phyloP scores from a whole-genome alignment of 192 early-diverging fungal species.

The Linnemannia schmuckeri region DNA sequence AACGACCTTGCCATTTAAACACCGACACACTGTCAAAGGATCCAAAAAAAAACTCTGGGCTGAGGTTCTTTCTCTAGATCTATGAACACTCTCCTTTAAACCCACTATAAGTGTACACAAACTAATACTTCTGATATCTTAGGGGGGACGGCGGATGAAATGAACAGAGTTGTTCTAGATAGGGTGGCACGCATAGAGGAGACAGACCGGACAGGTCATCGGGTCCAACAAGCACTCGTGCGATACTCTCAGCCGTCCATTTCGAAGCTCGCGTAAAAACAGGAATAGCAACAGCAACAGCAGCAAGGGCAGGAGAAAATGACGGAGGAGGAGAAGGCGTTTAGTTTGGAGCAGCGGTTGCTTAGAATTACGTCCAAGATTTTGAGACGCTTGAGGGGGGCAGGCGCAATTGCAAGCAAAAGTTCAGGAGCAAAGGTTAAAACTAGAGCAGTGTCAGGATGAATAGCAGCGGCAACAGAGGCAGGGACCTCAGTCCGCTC shows the following conservation, averaged over 20 bases:
- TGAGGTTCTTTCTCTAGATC: no score
- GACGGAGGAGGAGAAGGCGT: no score
- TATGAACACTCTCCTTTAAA: no score
- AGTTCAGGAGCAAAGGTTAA: background rate
- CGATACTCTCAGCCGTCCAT: background rate
- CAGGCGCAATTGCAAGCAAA: background rate
- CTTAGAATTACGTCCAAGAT: background rate
- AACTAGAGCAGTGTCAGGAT: background rate
- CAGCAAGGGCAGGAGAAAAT: background rate
- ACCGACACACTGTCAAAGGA: background rate
- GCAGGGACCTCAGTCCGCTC: background rate
- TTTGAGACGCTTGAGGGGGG: background rate
- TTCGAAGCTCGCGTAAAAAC: background rate
- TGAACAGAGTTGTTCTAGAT: background rate
- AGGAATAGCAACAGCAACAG: background rate
- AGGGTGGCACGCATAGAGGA: background rate
- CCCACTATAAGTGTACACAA: no score
- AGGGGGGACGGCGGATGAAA: no score
- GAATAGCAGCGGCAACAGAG: background rate
- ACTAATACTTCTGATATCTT: no score
- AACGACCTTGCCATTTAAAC: background rate
- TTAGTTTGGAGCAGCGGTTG: background rate
- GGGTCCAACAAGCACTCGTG: background rate
- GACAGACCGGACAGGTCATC: constrained; percentile 1
- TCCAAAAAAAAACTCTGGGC: no score